Conservation (phyloP, 176 grass and related monocot genomes). For the Eleusine coracana region DNA sequence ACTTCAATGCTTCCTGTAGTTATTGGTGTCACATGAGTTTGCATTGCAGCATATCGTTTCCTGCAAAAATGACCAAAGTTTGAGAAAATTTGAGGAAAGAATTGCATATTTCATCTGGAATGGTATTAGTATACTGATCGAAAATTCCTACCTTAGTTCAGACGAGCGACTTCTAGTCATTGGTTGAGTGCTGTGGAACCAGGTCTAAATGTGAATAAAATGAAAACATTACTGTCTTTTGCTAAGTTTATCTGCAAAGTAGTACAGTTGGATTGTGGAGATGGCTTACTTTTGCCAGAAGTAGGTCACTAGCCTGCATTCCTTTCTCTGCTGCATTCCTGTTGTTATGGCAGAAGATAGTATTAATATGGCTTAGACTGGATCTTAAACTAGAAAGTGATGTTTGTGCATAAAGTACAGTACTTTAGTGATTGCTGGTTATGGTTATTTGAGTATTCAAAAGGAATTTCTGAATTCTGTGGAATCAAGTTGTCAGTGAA, state of each 20-base stretch:
- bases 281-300: conserved; percentile 66
- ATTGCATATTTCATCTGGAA: background rate
- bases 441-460: conserved; percentile 48
- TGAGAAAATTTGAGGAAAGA: conserved; percentile 22
- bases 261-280: background rate
- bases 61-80: conserved; percentile 44
- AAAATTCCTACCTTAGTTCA: conserved; percentile 64
- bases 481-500: conserved; percentile 46
- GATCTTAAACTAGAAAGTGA: conserved; percentile 21
- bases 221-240: background rate
- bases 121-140: conserved; percentile 6
- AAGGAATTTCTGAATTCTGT: conserved; percentile 35
- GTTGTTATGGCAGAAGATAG: conserved; percentile 13
- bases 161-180: conserved; percentile 83
- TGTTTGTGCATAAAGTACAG: conserved; percentile 5
- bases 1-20: conserved; percentile 41
- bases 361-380: conserved; percentile 30
- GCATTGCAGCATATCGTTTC: conserved; percentile 71
- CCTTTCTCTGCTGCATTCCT: conserved; percentile 77
- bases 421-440: conserved; percentile 58
- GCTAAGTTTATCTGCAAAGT: conserved; percentile 12
- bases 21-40: conserved; percentile 50
- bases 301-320: conserved; percentile 63
- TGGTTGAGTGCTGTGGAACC: conserved; percentile 78
- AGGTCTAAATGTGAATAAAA: conserved; percentile 51